Percentiles rank a stretch among this genome's conserved stretches.
These are phyloP conservation scores for Nicotiana benthamiana DNA, from an alignment of 257 asterid genomes.

Conservation along the genomic window DNA sequence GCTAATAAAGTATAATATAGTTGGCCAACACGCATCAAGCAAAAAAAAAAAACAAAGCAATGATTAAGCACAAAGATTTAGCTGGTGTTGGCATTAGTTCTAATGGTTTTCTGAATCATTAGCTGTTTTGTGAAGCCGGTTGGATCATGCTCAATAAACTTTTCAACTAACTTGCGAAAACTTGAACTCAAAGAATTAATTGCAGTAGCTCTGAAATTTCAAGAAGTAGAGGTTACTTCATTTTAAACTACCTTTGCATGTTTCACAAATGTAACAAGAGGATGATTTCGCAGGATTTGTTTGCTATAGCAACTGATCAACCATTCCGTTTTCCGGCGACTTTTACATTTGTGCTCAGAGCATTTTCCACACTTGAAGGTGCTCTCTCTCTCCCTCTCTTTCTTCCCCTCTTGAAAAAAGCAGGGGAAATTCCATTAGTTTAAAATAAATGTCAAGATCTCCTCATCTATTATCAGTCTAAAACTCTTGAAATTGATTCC, in stretches of 20 bases:
- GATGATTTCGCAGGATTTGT: slow-evolving; percentile 66
- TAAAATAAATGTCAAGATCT: neutral
- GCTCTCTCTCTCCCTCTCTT: slow-evolving; percentile 22
- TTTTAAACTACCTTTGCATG: neutral
- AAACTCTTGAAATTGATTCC: too few relatives aligned
- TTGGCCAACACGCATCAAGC: neutral
- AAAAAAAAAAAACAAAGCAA: neutral
- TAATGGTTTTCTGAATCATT: neutral
- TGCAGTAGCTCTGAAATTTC: neutral
- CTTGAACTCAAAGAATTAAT: neutral
- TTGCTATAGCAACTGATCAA: slow-evolving; percentile 97
- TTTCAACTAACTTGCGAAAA: neutral
- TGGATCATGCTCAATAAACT: neutral
- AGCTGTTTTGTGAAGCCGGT: neutral
- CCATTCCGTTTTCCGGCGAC: slow-evolving; percentile 95
- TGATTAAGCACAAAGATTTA: neutral
- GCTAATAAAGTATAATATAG: neutral
- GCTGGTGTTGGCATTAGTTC: neutral
- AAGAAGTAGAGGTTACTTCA: neutral
- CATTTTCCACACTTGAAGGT: slow-evolving; percentile 99
- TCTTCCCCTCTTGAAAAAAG: neutral
- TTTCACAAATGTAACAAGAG: neutral
- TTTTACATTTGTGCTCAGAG: slow-evolving; percentile 85
- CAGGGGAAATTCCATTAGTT: neutral
- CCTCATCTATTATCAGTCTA: neutral